Percentiles rank a stretch among this genome's conserved stretches.
Conservation (phyloP, 129 eudicot genomes). For the Erigeron canadensis region DNA sequence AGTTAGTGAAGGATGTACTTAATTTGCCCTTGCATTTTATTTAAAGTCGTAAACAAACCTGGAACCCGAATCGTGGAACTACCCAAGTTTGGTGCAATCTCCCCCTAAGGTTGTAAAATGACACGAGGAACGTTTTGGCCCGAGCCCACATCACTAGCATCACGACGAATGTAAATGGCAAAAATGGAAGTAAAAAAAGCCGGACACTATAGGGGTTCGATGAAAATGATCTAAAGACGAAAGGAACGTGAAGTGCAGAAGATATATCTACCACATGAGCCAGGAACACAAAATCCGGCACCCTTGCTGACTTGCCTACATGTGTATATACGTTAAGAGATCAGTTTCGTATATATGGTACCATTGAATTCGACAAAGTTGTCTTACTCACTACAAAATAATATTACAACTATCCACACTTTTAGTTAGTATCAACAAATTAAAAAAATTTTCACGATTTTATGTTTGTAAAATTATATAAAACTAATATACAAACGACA, state of each 20-base stretch:
- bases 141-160: constrained; percentile 86
- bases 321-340: not conserved
- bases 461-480: no score
- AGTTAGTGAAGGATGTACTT: not conserved
- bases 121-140: constrained; percentile 65
- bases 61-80: constrained; percentile 90
- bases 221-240: constrained; percentile 48
- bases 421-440: no score
- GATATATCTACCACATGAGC: constrained; percentile 84
- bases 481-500: no score
- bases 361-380: no score
- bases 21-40: not conserved
- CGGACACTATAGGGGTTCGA: constrained; percentile 48
- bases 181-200: constrained; percentile 41
- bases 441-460: no score
- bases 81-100: constrained; percentile 85
- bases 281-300: constrained; percentile 81
- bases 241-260: constrained; percentile 70
- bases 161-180: constrained; percentile 39
- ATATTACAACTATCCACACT: no score
- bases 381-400: no score
- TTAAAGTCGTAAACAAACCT: no score
- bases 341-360: no score
- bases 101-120: constrained; percentile 66
- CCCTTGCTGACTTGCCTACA: constrained; percentile 48